phyloP scores from a whole-genome alignment of 2,329 filamentous ascomycete species.

The Colletotrichum somersetense region DNA sequence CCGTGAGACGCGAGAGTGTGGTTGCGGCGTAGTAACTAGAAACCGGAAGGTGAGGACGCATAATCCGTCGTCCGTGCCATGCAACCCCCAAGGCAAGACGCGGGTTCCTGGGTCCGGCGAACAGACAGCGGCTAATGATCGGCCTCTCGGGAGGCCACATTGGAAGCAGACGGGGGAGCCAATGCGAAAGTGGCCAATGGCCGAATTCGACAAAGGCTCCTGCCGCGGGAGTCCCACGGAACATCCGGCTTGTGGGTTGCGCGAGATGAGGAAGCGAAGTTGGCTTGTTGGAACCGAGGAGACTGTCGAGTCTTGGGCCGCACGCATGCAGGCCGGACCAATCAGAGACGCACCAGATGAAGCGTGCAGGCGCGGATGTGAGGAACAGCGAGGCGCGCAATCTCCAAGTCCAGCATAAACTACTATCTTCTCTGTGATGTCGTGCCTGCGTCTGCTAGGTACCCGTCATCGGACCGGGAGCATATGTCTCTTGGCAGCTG shows the following conservation, averaged over 20 bases:
- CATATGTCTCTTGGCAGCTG: not conserved
- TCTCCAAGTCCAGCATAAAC: slow-evolving; percentile 20
- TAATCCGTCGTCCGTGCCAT: not conserved
- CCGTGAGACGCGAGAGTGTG: not conserved
- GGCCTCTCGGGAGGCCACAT: slow-evolving; percentile 24
- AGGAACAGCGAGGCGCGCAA: slow-evolving; percentile 15
- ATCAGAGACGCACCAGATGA: slow-evolving; percentile 17
- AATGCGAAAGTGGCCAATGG: slow-evolving; percentile 29
- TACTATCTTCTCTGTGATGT: slow-evolving; percentile 2
- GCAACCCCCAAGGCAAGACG: not conserved
- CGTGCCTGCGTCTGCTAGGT: slow-evolving; percentile 19
- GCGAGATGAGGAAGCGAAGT: slow-evolving; percentile 8
- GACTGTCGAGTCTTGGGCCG: slow-evolving; percentile 17
- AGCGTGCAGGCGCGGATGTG: slow-evolving; percentile 23
- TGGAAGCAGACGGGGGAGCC: slow-evolving; percentile 10
- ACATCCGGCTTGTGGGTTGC: slow-evolving; percentile 16
- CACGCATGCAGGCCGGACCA: slow-evolving; percentile 1
- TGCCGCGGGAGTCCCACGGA: not conserved
- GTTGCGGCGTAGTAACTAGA: slow-evolving; percentile 2
- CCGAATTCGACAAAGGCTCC: slow-evolving; percentile 12
- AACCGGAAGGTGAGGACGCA: slow-evolving; percentile 10
- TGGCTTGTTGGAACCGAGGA: slow-evolving; percentile 16
- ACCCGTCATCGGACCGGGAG: not conserved
- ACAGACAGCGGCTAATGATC: slow-evolving; percentile 35
- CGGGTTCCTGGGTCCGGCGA: slow-evolving; percentile 33